Conservation (phyloP, 345 rosid species). For the Gossypioides kirkii region DNA sequence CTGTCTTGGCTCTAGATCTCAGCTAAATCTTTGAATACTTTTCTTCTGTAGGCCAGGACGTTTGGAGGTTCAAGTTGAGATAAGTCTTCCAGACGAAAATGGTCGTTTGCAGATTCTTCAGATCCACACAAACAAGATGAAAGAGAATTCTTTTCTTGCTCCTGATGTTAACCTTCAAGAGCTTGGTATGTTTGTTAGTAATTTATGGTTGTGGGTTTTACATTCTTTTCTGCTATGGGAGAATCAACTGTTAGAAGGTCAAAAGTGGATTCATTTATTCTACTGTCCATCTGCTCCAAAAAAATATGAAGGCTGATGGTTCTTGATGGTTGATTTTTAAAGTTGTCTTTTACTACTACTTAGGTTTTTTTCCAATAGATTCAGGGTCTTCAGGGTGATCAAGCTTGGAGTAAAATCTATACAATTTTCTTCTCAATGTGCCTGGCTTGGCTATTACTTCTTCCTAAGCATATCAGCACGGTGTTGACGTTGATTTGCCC, state of each 20-base stretch:
- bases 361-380: background rate
- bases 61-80: conserved; percentile 97
- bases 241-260: background rate
- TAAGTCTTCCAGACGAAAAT: conserved; percentile 99
- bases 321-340: background rate
- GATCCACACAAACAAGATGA: conserved; percentile 98
- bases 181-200: conserved; percentile 54
- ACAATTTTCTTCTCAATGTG: background rate
- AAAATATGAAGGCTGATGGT: background rate
- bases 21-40: conserved; percentile 9
- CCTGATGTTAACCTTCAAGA: conserved; percentile 79
- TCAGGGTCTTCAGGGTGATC: background rate
- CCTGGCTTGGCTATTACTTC: background rate
- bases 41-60: conserved; percentile 76
- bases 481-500: background rate
- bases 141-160: conserved; percentile 90
- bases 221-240: background rate
- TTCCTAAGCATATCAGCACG: background rate
- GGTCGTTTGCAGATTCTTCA: conserved; percentile 96
- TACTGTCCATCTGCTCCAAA: background rate
- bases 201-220: conserved; percentile 2
- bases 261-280: background rate
- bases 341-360: background rate
- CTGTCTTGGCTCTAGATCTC: background rate
- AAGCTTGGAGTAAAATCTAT: conserved; percentile 2